Percentiles rank a stretch among this genome's conserved stretches.
Conservation (phyloP, 2,329 filamentous ascomycete genomes). For the Exophiala oligosperma region DNA sequence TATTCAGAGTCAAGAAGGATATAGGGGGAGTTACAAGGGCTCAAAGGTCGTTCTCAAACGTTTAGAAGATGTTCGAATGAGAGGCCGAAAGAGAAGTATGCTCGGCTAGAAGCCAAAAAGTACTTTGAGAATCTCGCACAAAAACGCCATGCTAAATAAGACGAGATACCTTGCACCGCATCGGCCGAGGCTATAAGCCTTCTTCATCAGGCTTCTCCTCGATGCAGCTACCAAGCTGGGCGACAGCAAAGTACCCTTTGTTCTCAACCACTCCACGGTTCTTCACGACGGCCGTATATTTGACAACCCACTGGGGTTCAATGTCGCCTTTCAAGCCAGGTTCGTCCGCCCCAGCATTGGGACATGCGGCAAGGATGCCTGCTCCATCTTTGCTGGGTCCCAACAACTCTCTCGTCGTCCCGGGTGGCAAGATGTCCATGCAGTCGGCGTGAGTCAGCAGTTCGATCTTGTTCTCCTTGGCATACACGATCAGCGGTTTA, state of each 20-base stretch:
- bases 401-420: conserved; percentile 80
- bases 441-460: conserved; percentile 92
- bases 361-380: conserved; percentile 68
- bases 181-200: background rate
- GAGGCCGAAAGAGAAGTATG: conserved; percentile 96
- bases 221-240: conserved; percentile 61
- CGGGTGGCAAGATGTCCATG: conserved; percentile 83
- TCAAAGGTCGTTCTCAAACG: conserved; percentile 73
- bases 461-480: conserved; percentile 81
- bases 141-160: conserved; percentile 7
- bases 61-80: conserved; percentile 88
- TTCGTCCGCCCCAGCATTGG: conserved; percentile 44
- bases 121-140: background rate
- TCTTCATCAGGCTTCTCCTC: conserved; percentile 24
- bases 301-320: conserved; percentile 88
- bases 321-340: conserved; percentile 73
- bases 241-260: conserved; percentile 94
- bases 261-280: conserved; percentile 96
- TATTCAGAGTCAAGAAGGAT: conserved; percentile 59
- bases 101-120: conserved; percentile 60
- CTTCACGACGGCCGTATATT: conserved; percentile 94
- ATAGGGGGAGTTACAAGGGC: conserved; percentile 73
- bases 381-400: conserved; percentile 71
- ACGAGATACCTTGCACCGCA: background rate
- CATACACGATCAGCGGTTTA: conserved; percentile 78